Conservation (phyloP, 306 rosid species). For the Elaeagnus macrophylla region DNA sequence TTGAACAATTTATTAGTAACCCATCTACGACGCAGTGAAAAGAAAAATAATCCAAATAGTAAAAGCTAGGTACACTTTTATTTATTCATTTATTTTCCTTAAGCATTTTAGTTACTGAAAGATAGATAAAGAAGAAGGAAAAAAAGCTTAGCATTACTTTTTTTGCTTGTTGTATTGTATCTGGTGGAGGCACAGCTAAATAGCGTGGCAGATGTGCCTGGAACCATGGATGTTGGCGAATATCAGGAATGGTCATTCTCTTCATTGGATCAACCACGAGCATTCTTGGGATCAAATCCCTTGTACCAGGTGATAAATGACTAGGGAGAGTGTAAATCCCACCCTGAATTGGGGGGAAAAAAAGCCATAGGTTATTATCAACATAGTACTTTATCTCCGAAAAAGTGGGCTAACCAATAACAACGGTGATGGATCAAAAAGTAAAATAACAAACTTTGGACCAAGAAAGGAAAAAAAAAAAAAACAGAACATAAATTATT, state of each 20-base stretch:
- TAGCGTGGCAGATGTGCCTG: slow-evolving; percentile 88
- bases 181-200: slow-evolving; percentile 89
- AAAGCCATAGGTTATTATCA: neutral
- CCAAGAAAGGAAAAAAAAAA: no score
- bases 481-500: no score
- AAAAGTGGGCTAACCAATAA: neutral
- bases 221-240: slow-evolving; percentile 90
- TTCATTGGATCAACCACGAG: slow-evolving; percentile 92
- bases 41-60: no score
- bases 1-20: no score
- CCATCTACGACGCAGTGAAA: no score
- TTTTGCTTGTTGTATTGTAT: slow-evolving; percentile 62
- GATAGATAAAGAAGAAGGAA: neutral
- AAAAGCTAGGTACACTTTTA: no score
- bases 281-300: slow-evolving; percentile 82
- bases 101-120: neutral
- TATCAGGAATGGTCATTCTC: slow-evolving; percentile 83
- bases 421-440: no score
- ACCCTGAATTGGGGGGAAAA: slow-evolving; percentile 38
- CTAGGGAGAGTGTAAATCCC: slow-evolving; percentile 91
- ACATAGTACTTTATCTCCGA: neutral
- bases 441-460: no score
- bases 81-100: no score
- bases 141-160: slow-evolving; percentile 34
- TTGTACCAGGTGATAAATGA: slow-evolving; percentile 80